These are phyloP conservation scores for Pseudogymnoascus sp. DNA, from an alignment of 2,329 filamentous ascomycete genomes.

Conservation along the genomic window DNA sequence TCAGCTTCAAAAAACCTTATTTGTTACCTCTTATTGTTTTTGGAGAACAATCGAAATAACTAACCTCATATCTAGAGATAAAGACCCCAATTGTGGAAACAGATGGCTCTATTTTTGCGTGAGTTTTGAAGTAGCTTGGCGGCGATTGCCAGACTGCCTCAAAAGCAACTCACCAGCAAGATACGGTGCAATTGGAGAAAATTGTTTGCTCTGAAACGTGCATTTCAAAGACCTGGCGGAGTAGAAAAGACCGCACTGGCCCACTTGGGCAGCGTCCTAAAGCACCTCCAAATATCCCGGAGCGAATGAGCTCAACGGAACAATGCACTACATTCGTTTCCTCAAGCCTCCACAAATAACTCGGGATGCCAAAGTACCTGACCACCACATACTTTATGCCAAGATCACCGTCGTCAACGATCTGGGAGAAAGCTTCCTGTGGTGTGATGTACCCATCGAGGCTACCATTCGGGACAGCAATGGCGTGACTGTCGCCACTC, in stretches of 20 bases:
- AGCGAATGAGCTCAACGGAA: neutral
- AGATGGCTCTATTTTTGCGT: neutral
- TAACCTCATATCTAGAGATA: neutral
- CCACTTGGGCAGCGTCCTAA: neutral
- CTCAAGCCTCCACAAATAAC: slow-evolving; percentile 49
- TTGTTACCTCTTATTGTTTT: neutral
- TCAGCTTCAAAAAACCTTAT: slow-evolving; percentile 4
- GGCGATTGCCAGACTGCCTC: neutral
- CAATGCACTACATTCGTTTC: slow-evolving; percentile 59
- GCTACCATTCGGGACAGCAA: neutral
- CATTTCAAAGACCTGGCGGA: neutral
- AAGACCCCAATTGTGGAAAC: neutral
- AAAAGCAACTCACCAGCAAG: neutral
- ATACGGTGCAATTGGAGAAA: neutral
- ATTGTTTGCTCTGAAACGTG: neutral
- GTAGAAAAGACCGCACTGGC: neutral
- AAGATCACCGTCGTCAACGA: slow-evolving; percentile 59
- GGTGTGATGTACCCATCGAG: slow-evolving; percentile 14
- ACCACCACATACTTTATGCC: slow-evolving; percentile 29
- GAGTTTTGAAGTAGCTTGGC: neutral
- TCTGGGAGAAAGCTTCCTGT: slow-evolving; percentile 55
- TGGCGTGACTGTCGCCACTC: neutral
- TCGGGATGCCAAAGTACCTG: slow-evolving; percentile 21
- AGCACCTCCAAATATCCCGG: neutral
- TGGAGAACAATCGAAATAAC: neutral